phyloP scores from a whole-genome alignment of 306 rosid genomes.

The Oemleria cerasiformis region DNA sequence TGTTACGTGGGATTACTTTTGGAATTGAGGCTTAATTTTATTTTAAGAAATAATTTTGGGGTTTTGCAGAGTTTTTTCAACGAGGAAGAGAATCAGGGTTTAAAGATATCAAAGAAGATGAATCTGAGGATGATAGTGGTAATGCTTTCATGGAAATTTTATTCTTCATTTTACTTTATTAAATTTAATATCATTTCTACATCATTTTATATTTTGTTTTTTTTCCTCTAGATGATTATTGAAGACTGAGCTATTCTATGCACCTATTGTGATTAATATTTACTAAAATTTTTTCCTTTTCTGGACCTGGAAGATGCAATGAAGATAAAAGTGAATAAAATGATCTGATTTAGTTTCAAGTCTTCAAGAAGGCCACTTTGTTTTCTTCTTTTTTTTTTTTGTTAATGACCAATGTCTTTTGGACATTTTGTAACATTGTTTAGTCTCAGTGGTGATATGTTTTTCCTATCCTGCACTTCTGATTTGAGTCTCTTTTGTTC shows the following conservation, averaged over 20 bases:
- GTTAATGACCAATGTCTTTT: not conserved
- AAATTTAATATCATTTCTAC: not conserved
- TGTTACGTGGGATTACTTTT: too few species aligned
- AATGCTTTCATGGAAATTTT: conserved; percentile 2
- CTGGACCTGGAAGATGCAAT: not conserved
- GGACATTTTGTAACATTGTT: not conserved
- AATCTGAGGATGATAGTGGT: conserved; percentile 37
- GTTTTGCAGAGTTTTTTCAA: conserved; percentile 28
- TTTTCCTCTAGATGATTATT: not conserved
- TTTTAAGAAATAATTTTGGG: conserved; percentile 4
- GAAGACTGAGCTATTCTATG: not conserved
- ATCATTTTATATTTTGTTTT: not conserved
- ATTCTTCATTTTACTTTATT: not conserved
- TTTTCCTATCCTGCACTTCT: conserved; percentile 9
- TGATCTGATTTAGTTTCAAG: not conserved
- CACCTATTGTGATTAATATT: not conserved
- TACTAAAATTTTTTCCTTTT: not conserved
- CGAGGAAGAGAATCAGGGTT: conserved; percentile 34
- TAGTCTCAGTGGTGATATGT: conserved; percentile 4
- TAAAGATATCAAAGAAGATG: conserved; percentile 31
- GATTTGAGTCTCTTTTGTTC: conserved; percentile 3
- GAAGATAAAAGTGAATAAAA: not conserved
- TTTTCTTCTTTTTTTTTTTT: not conserved
- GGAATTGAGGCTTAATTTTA: not conserved
- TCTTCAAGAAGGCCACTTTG: not conserved